phyloP scores from a whole-genome alignment of 768 basidiomycete genomes.

The Cystobasidium onofrii region DNA sequence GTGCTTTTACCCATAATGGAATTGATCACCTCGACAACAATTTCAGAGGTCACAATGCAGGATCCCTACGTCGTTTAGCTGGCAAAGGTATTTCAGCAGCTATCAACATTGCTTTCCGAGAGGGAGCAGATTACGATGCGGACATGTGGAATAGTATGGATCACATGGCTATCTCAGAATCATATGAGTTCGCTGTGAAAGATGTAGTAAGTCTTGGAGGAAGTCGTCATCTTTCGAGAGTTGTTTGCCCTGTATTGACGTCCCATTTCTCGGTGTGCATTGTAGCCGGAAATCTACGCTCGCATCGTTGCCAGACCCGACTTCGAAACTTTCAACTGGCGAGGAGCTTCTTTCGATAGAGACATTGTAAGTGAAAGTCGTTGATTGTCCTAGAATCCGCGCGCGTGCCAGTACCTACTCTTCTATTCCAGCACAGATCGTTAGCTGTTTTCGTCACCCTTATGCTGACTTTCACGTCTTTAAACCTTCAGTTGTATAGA shows the following conservation, averaged over 20 bases:
- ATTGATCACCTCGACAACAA: not conserved
- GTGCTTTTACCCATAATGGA: constrained; percentile 1
- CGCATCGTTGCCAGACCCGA: constrained; percentile 3
- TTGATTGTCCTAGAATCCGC: too few relatives aligned
- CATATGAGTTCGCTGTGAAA: constrained; percentile 15
- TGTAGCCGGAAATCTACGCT: constrained; percentile 20
- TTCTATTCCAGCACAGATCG: too few relatives aligned
- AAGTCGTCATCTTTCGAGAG: not conserved
- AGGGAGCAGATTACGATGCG: not conserved
- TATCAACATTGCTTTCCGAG: not conserved
- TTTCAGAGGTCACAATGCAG: not conserved
- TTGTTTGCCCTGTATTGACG: not conserved
- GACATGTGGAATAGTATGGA: not conserved
- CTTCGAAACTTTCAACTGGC: not conserved
- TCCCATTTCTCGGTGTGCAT: too few relatives aligned
- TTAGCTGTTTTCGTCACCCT: too few relatives aligned
- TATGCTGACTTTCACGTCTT: not conserved
- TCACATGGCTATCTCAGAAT: not conserved
- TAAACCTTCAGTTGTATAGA: not conserved
- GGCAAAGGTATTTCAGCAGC: not conserved
- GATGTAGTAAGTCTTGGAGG: constrained; percentile 1
- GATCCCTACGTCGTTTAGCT: not conserved
- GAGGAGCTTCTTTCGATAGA: not conserved
- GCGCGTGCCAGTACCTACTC: too few relatives aligned
- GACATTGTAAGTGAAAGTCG: constrained; percentile 16